Evolutionary conservation across 345 rosid genomes (phyloP), one percentile per base, ranked within the genome.

Genomic region (Arabis hirsuta): DNA sequence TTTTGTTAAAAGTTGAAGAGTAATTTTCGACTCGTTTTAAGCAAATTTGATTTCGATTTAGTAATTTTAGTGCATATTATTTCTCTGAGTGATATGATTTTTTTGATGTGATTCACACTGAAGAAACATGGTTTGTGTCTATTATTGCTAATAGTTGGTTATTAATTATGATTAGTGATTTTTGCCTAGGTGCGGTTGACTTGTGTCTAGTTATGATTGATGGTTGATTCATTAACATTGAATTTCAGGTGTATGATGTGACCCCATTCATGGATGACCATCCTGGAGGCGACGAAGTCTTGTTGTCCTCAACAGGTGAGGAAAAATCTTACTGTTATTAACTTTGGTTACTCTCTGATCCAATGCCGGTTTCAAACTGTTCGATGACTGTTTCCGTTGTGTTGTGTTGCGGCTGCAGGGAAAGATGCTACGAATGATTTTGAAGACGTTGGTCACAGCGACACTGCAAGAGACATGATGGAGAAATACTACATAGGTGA

Each of bases 231-330:
- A 12, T 53, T 34, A 6, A 41, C 29, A 20, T 13, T 60, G 67
- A 9, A 10, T 69, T 58, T 72, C 24, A 95, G 99, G 99, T 95
- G 12, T 95, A 88, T 79, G 97, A 95, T 81, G 96, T 95, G 62
- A 90, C 98, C 27, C 76, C 94, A 2, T 95, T 95, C 81, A 88
- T 95, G 99, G 97, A 95, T 42, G 99, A 91, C 84, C 99, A 95
- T 76, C 99, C 99, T 6, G 99, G 99, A 70, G 99, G 99, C 6
- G 98, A 90, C 74, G 99, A 95, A 73, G 98, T 91, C 48, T 80
- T 95, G 83, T 73, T 95, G 72, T 88, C 99, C 3, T 84, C 96
- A 55, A 95, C 97, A n/a, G 90, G 99, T 91, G 72, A 10, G 51
- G 19, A 10, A 7, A 4, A 2, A 11, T 26, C 12, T 54, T 12